These are phyloP conservation scores for Stachybotrys echinatus DNA, from an alignment of 2,329 filamentous ascomycete genomes.

Conservation along the genomic window DNA sequence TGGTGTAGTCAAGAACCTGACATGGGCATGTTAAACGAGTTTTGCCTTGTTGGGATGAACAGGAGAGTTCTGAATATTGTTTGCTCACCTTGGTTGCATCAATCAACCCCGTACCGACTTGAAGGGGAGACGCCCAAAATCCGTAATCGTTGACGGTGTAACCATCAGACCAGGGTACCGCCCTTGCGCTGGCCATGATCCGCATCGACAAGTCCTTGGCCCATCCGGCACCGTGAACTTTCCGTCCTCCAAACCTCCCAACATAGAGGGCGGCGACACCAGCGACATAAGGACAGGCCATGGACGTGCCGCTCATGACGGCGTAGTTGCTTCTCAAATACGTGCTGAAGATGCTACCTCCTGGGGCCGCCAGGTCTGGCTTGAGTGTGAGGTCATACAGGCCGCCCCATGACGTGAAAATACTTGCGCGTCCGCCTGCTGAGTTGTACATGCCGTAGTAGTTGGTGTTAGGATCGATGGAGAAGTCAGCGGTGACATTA, in stretches of 20 bases:
- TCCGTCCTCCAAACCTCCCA: constrained; percentile 22
- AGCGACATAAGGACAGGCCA: constrained; percentile 41
- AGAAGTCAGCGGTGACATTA: constrained; percentile 23
- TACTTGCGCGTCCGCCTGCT: constrained; percentile 28
- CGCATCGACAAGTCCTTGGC: constrained; percentile 18
- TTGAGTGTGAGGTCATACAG: constrained; percentile 36
- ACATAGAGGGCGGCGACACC: constrained; percentile 35
- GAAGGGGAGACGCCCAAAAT: constrained; percentile 25
- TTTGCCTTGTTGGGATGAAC: neutral
- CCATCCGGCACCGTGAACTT: constrained; percentile 15
- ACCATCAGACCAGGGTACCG: constrained; percentile 16
- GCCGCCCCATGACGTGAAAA: constrained; percentile 37
- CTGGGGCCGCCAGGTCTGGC: constrained; percentile 36
- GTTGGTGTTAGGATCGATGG: constrained; percentile 12
- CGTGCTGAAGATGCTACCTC: constrained; percentile 33
- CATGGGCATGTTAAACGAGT: too few species aligned
- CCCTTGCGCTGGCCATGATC: constrained; percentile 25
- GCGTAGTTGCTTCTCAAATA: constrained; percentile 26
- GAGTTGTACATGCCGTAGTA: constrained; percentile 13
- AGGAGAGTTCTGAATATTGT: neutral
- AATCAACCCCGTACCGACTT: constrained; percentile 36
- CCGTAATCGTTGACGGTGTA: constrained; percentile 9
- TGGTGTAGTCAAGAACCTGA: constrained; percentile 27
- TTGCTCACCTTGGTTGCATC: constrained; percentile 34
- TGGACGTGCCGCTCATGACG: constrained; percentile 39